Percentiles rank a stretch among this genome's conserved stretches.
Conservation (phyloP, 1,284 basidiomycete genomes). For the Papiliotrema fonsecae region DNA sequence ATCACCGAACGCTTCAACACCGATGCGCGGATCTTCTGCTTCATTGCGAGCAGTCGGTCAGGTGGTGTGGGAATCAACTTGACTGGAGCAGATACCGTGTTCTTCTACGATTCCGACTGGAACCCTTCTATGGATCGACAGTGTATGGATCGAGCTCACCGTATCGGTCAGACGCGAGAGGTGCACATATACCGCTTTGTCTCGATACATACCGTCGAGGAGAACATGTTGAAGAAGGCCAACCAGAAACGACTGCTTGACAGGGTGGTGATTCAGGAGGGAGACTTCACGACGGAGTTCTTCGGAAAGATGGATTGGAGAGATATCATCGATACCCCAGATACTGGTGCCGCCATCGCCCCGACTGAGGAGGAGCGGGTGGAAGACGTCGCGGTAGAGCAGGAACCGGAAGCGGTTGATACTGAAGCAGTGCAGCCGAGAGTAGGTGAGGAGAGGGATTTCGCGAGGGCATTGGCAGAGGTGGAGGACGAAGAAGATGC, state of each 20-base stretch:
- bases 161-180: conserved; percentile 91
- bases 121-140: conserved; percentile 97
- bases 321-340: conserved; percentile 60
- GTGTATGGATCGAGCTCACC: conserved; percentile 77
- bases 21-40: conserved; percentile 82
- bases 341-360: conserved; percentile 10
- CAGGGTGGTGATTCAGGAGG: conserved; percentile 87
- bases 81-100: conserved; percentile 93
- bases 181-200: conserved; percentile 97
- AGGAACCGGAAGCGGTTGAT: conserved; percentile 26
- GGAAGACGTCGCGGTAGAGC: conserved; percentile 30
- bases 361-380: conserved; percentile 22
- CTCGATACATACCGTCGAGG: conserved; percentile 77
- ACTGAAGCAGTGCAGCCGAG: conserved; percentile 29
- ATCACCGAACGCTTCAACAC: conserved; percentile 96
- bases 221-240: conserved; percentile 91
- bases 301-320: conserved; percentile 69
- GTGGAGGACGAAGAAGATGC: conserved; percentile 86
- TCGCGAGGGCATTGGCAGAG: conserved; percentile 68
- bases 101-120: conserved; percentile 91
- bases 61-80: conserved; percentile 96
- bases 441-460: conserved; percentile 45
- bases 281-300: conserved; percentile 67
- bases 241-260: conserved; percentile 92
- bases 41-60: conserved; percentile 88